phyloP scores from a whole-genome alignment of 2,329 filamentous ascomycete genomes.

The Sarocladium kiliense region DNA sequence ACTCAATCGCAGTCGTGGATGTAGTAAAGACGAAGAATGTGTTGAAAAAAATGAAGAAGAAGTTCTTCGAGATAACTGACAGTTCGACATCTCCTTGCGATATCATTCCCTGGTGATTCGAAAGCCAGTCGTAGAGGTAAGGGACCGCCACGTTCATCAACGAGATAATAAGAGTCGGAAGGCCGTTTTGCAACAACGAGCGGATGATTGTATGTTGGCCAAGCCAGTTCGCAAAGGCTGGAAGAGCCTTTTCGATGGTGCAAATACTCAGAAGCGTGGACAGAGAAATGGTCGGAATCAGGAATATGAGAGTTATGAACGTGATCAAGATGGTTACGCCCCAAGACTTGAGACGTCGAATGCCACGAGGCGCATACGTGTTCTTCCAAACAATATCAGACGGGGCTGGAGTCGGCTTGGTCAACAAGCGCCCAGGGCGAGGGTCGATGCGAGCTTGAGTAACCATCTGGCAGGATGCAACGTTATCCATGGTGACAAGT shows the following conservation, averaged over 20 bases:
- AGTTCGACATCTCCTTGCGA: conserved; percentile 92
- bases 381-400: conserved; percentile 94
- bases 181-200: conserved; percentile 77
- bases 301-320: conserved; percentile 82
- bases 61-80: conserved; percentile 95
- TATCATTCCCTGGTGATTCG: conserved; percentile 88
- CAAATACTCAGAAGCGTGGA: conserved; percentile 77
- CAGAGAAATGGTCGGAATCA: conserved; percentile 72
- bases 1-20: conserved; percentile 74
- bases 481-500: conserved; percentile 96
- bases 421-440: conserved; percentile 77
- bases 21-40: conserved; percentile 93
- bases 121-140: conserved; percentile 90
- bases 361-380: conserved; percentile 73
- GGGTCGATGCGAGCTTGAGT: conserved; percentile 93
- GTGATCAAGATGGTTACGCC: conserved; percentile 77
- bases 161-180: conserved; percentile 81
- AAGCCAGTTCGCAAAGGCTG: conserved; percentile 63
- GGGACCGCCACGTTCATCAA: conserved; percentile 86
- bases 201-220: conserved; percentile 62
- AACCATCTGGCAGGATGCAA: conserved; percentile 89
- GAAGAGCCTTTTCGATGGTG: conserved; percentile 69
- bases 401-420: conserved; percentile 81
- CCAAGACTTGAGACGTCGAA: conserved; percentile 76
- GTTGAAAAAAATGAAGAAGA: conserved; percentile 99